Evolutionary conservation across 768 basidiomycete species (phyloP), one percentile per base, ranked within the genome.

Genomic region (Tylopilus intermedius): DNA sequence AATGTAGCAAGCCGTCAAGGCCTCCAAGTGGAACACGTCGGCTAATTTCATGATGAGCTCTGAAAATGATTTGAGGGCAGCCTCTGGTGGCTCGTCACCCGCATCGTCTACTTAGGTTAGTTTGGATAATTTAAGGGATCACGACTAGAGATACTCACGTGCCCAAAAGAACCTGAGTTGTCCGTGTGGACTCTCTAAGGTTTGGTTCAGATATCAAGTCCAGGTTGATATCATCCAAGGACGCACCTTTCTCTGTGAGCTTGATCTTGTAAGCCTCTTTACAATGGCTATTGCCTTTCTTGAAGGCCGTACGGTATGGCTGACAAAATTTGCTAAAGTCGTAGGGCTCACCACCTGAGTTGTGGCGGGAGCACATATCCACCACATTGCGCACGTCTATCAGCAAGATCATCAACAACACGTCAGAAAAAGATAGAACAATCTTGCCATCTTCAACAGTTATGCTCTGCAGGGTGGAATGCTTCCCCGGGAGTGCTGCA

Each of bases 121-220:
- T 44, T 40, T 29, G 30, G 30, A 39, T 10, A 2, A n/a, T 9
- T 7, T 6, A 14, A 18, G 13, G 6, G 14, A 15, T 27, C 13
- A 9, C 4, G 33, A 4, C 24, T 14, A 2, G n/a, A 47, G 14
- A 21, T 11, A 45, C 58, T 50, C 24, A 61, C 58, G 5, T 37
- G 59, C 59, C 38, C 61, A 18, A 7, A 52, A 59, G 33, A 57
- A 57, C 35, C 8, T 45, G n/a, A 59, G 51, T 0, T 35, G 2
- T 18, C 24, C 47, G 2, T 49, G 54, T 5, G 49, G 21, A 3
- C 22, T 2, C 5, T 4, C 54, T 59, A 33, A 7, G 15, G 14
- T 37, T 40, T 1, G 3, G n/a, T 26, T 44, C 1, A 7, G 38
- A 35, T 18, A 18, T 37, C 27, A 8, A 33, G 21, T 40, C 39